A percentile compares a stretch with the other conserved stretches of the same genome.
These are phyloP conservation scores for Kentomonas sorsogonicus DNA, from an alignment of 208 protist species.

Conservation along the genomic window DNA sequence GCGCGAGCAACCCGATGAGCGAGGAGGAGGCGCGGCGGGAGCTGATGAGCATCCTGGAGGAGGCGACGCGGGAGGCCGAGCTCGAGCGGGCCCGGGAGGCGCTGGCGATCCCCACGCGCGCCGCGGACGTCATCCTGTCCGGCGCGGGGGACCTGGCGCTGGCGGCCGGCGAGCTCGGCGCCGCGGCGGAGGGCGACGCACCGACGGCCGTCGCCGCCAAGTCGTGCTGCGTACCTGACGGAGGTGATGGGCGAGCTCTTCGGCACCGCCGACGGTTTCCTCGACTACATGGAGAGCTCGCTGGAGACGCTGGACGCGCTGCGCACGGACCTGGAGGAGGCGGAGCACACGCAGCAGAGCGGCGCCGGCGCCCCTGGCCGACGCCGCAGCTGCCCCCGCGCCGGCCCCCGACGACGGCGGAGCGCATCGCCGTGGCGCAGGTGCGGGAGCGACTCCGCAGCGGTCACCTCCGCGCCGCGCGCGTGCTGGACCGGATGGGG, in stretches of 20 bases:
- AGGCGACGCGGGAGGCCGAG: constrained; percentile 63
- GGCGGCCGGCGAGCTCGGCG: constrained; percentile 9
- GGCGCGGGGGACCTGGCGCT: constrained; percentile 10
- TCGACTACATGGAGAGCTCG: constrained; percentile 61
- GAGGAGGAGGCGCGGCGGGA: constrained; percentile 45
- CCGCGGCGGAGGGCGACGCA: too few relatives aligned
- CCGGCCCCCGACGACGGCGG: neutral
- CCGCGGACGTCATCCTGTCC: constrained; percentile 27
- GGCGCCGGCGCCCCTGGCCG: neutral
- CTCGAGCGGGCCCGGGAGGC: constrained; percentile 56
- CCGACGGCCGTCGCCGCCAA: too few relatives aligned
- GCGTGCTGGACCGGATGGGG: neutral
- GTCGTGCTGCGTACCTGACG: constrained; percentile 21
- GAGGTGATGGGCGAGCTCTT: constrained; percentile 49
- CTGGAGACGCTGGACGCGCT: constrained; percentile 63
- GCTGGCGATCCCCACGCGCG: constrained; percentile 35
- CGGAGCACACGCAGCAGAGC: constrained; percentile 15
- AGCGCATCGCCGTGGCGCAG: neutral
- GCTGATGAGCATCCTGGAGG: constrained; percentile 58
- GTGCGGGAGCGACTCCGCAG: too few relatives aligned
- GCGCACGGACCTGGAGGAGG: constrained; percentile 31
- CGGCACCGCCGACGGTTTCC: constrained; percentile 34
- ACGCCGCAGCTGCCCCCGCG: constrained; percentile 1
- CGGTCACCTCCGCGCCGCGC: neutral
- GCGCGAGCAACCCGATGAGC: constrained; percentile 32